Evolutionary conservation across 1,284 basidiomycete species (phyloP).

Genomic region (Naganishia albida): DNA sequence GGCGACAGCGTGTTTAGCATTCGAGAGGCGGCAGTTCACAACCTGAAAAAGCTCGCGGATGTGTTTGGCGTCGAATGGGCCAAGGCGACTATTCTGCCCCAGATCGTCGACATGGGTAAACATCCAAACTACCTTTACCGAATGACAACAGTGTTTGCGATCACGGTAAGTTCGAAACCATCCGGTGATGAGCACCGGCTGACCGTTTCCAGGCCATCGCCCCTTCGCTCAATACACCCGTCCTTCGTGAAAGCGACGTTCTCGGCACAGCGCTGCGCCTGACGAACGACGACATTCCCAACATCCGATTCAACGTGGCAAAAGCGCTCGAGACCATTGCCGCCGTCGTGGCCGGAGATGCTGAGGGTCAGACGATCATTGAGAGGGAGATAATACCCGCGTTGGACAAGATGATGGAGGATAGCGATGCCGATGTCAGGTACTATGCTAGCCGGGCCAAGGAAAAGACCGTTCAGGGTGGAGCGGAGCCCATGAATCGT

Average conservation of each 20-base stretch:
- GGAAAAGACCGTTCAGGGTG: slow-evolving; percentile 44
- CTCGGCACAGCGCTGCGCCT: slow-evolving; percentile 82
- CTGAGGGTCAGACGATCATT: slow-evolving; percentile 75
- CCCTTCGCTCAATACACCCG: slow-evolving; percentile 83
- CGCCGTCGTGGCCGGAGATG: slow-evolving; percentile 63
- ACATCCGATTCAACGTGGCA: slow-evolving; percentile 98
- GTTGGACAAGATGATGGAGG: slow-evolving; percentile 83
- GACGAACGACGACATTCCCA: slow-evolving; percentile 90
- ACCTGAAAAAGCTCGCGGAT: slow-evolving; percentile 95
- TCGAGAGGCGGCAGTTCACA: slow-evolving; percentile 94
- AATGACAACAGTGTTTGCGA: slow-evolving; percentile 99
- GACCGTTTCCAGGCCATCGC: slow-evolving; percentile 73
- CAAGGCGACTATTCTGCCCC: slow-evolving; percentile 88
- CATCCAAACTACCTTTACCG: slow-evolving; percentile 97
- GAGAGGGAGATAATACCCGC: slow-evolving; percentile 75
- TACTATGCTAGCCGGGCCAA: slow-evolving; percentile 54
- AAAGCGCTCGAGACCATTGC: slow-evolving; percentile 89
- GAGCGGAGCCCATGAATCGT: slow-evolving; percentile 34
- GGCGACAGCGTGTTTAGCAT: slow-evolving; percentile 99
- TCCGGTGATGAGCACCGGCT: background rate
- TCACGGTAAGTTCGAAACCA: slow-evolving; percentile 70
- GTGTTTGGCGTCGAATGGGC: slow-evolving; percentile 99
- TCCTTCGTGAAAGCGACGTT: slow-evolving; percentile 77
- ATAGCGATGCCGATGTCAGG: slow-evolving; percentile 87
- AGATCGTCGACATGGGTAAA: slow-evolving; percentile 95